These are phyloP conservation scores for Globisporangium splendens DNA, from an alignment of 352 stramenopile species.

Conservation along the genomic window DNA sequence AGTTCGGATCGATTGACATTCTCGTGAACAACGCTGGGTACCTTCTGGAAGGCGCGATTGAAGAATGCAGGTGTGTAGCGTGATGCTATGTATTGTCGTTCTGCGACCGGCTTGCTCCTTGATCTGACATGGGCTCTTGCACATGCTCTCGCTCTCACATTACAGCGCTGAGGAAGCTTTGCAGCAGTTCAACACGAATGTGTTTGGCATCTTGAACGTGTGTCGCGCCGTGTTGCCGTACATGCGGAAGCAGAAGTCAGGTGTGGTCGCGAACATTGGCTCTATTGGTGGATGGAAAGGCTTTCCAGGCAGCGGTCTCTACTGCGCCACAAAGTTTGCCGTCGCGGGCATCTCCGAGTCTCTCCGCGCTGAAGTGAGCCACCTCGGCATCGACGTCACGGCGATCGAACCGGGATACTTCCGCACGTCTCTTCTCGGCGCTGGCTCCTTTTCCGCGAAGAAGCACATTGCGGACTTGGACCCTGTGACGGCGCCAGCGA, in stretches of 20 bases:
- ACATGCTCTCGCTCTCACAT: too few species aligned
- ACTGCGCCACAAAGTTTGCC: constrained; percentile 36
- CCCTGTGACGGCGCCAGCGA: too few species aligned
- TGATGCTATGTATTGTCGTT: too few species aligned
- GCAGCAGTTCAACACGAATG: constrained; percentile 37
- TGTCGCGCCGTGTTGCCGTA: constrained; percentile 28
- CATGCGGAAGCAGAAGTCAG: constrained; percentile 26
- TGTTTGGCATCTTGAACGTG: constrained; percentile 35
- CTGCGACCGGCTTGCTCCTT: too few species aligned
- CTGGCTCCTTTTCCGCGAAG: too few species aligned
- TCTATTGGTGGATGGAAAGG: constrained; percentile 30
- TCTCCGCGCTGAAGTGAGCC: constrained; percentile 25
- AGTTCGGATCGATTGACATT: constrained; percentile 26
- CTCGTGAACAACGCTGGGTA: constrained; percentile 53
- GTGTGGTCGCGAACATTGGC: constrained; percentile 32
- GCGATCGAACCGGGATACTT: constrained; percentile 34
- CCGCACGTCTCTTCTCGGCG: too few species aligned
- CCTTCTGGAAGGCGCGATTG: constrained; percentile 28
- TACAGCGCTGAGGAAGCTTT: constrained; percentile 23
- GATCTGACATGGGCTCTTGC: too few species aligned
- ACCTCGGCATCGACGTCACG: constrained; percentile 34
- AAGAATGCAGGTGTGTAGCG: too few species aligned
- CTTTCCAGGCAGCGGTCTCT: too few species aligned
- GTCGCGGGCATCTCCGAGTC: constrained; percentile 28
- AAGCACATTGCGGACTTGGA: constrained; percentile 25